These are phyloP conservation scores for Peniophora sp. DNA, from an alignment of 1,284 basidiomycete genomes.

Conservation along the genomic window DNA sequence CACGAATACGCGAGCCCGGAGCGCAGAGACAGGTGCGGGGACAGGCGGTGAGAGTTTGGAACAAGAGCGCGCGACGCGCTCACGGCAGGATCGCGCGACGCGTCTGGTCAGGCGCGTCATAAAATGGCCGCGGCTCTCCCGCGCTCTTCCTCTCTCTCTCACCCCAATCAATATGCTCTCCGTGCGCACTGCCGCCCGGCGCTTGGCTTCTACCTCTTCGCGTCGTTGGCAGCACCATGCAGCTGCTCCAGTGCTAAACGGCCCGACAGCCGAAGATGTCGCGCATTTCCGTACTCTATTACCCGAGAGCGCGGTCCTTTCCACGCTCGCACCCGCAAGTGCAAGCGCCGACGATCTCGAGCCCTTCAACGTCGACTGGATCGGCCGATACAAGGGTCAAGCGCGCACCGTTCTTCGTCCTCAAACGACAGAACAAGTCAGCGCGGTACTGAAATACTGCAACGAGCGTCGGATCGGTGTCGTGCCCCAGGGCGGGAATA, in stretches of 20 bases:
- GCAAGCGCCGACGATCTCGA: constrained; percentile 61
- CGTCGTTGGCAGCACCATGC: constrained; percentile 15
- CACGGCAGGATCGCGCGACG: no score
- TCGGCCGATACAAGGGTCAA: constrained; percentile 89
- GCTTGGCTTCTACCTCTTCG: constrained; percentile 6
- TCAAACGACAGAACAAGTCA: constrained; percentile 82
- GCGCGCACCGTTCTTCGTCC: constrained; percentile 87
- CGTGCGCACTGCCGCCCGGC: constrained; percentile 14
- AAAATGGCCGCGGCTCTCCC: no score
- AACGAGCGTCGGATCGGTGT: constrained; percentile 74
- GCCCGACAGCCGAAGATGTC: constrained; percentile 50
- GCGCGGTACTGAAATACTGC: constrained; percentile 82
- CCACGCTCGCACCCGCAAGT: constrained; percentile 48
- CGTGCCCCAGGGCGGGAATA: constrained; percentile 98
- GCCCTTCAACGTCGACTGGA: constrained; percentile 91
- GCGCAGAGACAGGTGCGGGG: no score
- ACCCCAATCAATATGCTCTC: constrained; percentile 11
- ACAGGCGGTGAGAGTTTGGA: no score
- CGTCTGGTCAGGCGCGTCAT: no score
- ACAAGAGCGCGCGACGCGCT: no score
- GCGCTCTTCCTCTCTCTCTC: no score
- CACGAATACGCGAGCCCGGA: no score
- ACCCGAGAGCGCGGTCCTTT: constrained; percentile 51
- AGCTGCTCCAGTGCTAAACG: constrained; percentile 21
- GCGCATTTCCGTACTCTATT: constrained; percentile 58